Conservation (phyloP, 106 monocot species). For the Allium sativum region DNA sequence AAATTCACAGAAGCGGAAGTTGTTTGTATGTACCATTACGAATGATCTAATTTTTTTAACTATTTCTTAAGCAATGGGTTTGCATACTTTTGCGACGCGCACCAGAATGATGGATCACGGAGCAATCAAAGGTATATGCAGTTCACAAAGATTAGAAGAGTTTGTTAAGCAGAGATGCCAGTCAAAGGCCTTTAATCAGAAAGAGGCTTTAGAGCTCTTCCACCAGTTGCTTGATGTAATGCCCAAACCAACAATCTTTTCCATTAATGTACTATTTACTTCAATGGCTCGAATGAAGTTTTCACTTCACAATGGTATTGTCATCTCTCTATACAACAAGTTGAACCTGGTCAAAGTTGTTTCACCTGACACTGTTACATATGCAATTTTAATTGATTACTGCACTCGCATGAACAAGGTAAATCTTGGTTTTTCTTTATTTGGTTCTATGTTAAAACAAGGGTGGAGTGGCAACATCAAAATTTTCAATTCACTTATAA, state of each 20-base stretch:
- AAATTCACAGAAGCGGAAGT: no score
- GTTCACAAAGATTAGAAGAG: neutral
- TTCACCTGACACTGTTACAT: slow-evolving; percentile 8
- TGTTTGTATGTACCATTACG: no score
- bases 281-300: neutral
- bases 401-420: slow-evolving; percentile 7
- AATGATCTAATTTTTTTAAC: no score
- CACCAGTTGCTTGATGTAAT: neutral
- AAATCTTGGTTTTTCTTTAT: slow-evolving; percentile 12
- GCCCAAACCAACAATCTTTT: neutral
- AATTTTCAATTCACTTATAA: slow-evolving; percentile 20
- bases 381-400: slow-evolving; percentile 10
- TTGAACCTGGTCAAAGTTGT: slow-evolving; percentile 3
- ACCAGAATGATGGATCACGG: no score
- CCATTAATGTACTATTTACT: neutral
- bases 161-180: neutral
- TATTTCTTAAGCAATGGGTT: no score
- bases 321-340: slow-evolving; percentile 9
- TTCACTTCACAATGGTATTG: neutral
- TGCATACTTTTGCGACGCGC: no score
- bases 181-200: neutral
- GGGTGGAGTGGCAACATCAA: slow-evolving; percentile 20
- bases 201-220: neutral
- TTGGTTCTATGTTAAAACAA: slow-evolving; percentile 9
- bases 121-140: no score